phyloP scores from a whole-genome alignment of 768 basidiomycete genomes.

The Agrocybe chaxingu region DNA sequence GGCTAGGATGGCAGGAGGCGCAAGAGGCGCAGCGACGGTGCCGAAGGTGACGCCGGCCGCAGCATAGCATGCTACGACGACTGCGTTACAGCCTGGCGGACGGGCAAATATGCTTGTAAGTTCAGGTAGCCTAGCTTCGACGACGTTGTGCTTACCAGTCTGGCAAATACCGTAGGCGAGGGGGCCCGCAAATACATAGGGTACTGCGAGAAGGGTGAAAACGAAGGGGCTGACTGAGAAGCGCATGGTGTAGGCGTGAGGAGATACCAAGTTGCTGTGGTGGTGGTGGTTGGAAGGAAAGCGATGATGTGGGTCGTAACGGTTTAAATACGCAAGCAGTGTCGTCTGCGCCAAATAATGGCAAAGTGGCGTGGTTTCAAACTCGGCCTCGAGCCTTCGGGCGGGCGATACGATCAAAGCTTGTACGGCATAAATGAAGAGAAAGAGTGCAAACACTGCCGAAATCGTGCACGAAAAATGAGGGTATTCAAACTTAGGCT shows the following conservation, averaged over 20 bases:
- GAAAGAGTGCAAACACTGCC: no score
- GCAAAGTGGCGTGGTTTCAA: no score
- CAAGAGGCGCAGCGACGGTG: slow-evolving; percentile 33
- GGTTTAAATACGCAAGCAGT: no score
- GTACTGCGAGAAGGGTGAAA: background rate
- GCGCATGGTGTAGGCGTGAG: background rate
- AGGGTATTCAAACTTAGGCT: no score
- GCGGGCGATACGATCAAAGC: no score
- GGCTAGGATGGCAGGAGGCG: slow-evolving; percentile 33
- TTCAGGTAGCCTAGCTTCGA: background rate
- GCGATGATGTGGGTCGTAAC: no score
- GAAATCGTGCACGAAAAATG: no score
- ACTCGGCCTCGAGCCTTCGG: no score
- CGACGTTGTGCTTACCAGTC: slow-evolving; percentile 26
- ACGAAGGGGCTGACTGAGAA: background rate
- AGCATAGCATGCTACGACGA: slow-evolving; percentile 38
- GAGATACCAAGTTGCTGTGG: background rate
- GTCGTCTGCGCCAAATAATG: no score
- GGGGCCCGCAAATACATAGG: slow-evolving; percentile 22
- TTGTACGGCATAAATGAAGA: no score
- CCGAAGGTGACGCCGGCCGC: slow-evolving; percentile 41
- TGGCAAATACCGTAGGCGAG: slow-evolving; percentile 40
- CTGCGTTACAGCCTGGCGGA: slow-evolving; percentile 17
- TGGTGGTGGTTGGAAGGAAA: no score
- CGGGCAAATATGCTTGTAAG: background rate